Percentiles rank a stretch among this genome's conserved stretches.
These are phyloP conservation scores for Phytophthora crassamura DNA, from an alignment of 352 stramenopile species.

Conservation along the genomic window DNA sequence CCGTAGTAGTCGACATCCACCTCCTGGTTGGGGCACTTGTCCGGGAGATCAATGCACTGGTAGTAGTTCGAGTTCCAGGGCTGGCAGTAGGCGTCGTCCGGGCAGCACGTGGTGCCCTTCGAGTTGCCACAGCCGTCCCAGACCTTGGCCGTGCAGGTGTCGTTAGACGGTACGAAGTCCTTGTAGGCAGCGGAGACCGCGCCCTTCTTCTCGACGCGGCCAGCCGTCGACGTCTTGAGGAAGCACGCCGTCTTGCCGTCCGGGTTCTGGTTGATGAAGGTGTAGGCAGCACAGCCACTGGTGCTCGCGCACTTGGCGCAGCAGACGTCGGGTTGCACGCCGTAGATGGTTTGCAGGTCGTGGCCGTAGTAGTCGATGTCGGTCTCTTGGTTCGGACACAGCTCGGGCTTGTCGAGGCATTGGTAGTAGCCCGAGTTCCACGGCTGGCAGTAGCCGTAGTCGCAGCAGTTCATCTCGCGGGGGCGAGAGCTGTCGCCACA, in stretches of 20 bases:
- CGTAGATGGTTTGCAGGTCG: constrained; percentile 55
- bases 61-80: constrained; percentile 63
- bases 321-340: constrained; percentile 41
- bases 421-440: constrained; percentile 74
- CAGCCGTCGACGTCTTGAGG: constrained; percentile 50
- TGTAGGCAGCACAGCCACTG: constrained; percentile 58
- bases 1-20: constrained; percentile 61
- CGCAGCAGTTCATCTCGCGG: constrained; percentile 41
- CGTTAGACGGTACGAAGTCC: constrained; percentile 17
- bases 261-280: constrained; percentile 66
- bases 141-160: constrained; percentile 16
- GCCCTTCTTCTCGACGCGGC: constrained; percentile 37
- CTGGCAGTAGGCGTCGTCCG: constrained; percentile 53
- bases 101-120: constrained; percentile 34
- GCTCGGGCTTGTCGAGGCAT: constrained; percentile 47
- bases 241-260: constrained; percentile 62
- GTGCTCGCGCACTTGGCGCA: constrained; percentile 50
- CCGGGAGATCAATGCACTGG: constrained; percentile 50
- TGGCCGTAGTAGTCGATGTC: constrained; percentile 64
- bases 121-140: constrained; percentile 26
- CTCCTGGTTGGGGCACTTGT: constrained; percentile 47
- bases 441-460: constrained; percentile 66
- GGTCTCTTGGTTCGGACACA: constrained; percentile 56
- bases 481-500: constrained; percentile 44
- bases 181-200: constrained; percentile 39